Evolutionary conservation across 2,329 filamentous ascomycete genomes (phyloP).

Genomic region (Penicillium sp.): DNA sequence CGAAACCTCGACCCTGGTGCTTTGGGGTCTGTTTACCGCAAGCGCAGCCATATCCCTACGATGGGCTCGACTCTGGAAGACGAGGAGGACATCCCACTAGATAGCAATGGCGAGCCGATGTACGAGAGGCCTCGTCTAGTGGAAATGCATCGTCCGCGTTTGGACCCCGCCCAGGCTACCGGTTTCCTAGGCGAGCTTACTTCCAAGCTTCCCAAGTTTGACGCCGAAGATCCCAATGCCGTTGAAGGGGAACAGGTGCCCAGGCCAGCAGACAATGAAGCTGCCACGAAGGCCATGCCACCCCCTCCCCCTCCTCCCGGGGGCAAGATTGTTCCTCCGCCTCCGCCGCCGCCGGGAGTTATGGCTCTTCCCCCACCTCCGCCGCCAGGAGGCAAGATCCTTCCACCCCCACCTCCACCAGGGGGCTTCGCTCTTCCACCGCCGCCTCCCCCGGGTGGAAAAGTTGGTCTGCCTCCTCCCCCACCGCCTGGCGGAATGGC

Average conservation of each 20-base stretch:
- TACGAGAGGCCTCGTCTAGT: conserved; percentile 79
- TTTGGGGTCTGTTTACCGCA: conserved; percentile 69
- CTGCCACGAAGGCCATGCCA: conserved; percentile 13
- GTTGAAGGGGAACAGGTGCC: conserved; percentile 9
- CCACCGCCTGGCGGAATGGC: conserved; percentile 43
- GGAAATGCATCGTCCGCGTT: conserved; percentile 68
- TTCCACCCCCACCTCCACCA: conserved; percentile 31
- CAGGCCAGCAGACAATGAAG: conserved; percentile 14
- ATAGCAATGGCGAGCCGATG: conserved; percentile 59
- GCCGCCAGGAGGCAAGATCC: conserved; percentile 15
- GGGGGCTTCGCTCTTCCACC: conserved; percentile 18
- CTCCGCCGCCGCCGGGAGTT: conserved; percentile 31
- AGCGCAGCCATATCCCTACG: conserved; percentile 44
- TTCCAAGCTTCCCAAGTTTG: conserved; percentile 73
- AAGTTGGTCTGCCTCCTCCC: conserved; percentile 51
- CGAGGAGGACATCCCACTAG: conserved; percentile 49
- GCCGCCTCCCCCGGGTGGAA: conserved; percentile 33
- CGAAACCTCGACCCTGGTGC: conserved; percentile 69
- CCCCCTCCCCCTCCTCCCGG: conserved; percentile 19
- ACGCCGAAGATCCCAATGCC: conserved; percentile 41
- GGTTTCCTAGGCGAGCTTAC: conserved; percentile 70
- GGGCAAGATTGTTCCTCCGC: conserved; percentile 19
- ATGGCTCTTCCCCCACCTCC: conserved; percentile 31
- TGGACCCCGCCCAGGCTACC: conserved; percentile 63
- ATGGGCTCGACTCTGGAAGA: conserved; percentile 39